Conservation (phyloP, 495 filamentous ascomycete genomes). For the Oidiodendron maius region DNA sequence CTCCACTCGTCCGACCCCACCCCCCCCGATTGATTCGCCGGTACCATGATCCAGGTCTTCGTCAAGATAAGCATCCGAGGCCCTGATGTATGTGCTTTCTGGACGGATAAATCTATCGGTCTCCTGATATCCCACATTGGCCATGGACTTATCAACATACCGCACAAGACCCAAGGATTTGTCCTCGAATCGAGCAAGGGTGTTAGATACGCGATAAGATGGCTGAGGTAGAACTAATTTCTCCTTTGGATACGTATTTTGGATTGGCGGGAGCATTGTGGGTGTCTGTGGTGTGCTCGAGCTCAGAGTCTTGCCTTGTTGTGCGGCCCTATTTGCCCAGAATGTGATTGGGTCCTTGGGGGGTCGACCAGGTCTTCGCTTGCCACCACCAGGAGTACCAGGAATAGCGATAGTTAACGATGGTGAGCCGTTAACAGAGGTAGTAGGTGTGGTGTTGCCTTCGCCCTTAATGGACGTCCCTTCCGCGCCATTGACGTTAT, state of each 20-base stretch:
- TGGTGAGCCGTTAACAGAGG: slow-evolving; percentile 14
- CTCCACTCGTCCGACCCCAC: slow-evolving; percentile 71
- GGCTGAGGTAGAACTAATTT: slow-evolving; percentile 54
- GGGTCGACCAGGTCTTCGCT: slow-evolving; percentile 40
- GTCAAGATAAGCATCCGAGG: slow-evolving; percentile 67
- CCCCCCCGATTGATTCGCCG: slow-evolving; percentile 34
- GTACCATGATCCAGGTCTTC: slow-evolving; percentile 71
- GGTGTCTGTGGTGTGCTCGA: slow-evolving; percentile 32
- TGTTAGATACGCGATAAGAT: slow-evolving; percentile 50
- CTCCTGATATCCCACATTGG: slow-evolving; percentile 90
- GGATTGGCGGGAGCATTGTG: slow-evolving; percentile 35
- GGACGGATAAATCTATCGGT: slow-evolving; percentile 80
- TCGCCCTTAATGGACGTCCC: slow-evolving; percentile 7
- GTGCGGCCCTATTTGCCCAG: slow-evolving; percentile 37
- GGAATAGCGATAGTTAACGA: slow-evolving; percentile 16
- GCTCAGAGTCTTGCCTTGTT: slow-evolving; percentile 6
- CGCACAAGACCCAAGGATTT: slow-evolving; percentile 47
- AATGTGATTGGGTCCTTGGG: slow-evolving; percentile 40
- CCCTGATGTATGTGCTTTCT: slow-evolving; percentile 69
- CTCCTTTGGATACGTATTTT: slow-evolving; percentile 48
- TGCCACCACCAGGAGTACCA: slow-evolving; percentile 18
- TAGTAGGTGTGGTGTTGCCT: slow-evolving; percentile 11
- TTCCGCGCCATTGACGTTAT: slow-evolving; percentile 18
- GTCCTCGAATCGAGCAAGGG: slow-evolving; percentile 48
- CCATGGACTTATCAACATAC: slow-evolving; percentile 85